Evolutionary conservation across 345 rosid genomes (phyloP), one percentile per base, ranked within the genome.

Genomic region (Xanthoceras sorbifolium): DNA sequence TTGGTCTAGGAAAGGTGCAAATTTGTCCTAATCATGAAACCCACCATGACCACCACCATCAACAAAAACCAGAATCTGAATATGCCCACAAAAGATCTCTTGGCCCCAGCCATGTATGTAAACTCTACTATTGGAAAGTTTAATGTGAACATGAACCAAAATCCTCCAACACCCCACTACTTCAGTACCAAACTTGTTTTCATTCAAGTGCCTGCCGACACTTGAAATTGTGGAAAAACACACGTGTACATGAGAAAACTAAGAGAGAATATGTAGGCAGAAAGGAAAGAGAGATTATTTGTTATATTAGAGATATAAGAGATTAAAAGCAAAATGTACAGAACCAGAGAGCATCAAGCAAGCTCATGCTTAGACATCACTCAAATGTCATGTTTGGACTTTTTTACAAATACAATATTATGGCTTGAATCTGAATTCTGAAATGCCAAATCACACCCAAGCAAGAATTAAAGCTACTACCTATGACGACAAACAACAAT

Each of bases 361-460:
- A 76, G 65, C 50, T 67, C 80, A 65, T 65, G 28, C 74, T 60
- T 59, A 8, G 75, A 78, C 68, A 70, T 78, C 73, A 67, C 79
- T 76, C 80, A 63, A 73, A 78, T 80, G 67, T 12, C 4, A 0
- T 57, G 7, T 55, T 46, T 34, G 22, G 55, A 78, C 83, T 6
- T 23, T 48, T 83, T 76, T 79, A 85, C 84, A 84, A 72, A 69
- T 74, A 72, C 82, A 72, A 85, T 72, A 61, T 74, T 66, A 61
- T 72, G 76, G 71, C 69, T 82, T 77, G 72, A 76, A 74, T 64
- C 79, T 77, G 61, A 69, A 80, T 65, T 34, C 5, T 48, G 62
- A 23, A 23, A 57, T 57, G 75, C 82, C 78, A 84, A 80, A 83
- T 75, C 80, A 83, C 85, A 80, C 36, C 60, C 82, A 79, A 80